Evolutionary conservation across 305 asterid species (phyloP), one percentile per base, ranked within the genome.

Genomic region (Fraxinus nigra): DNA sequence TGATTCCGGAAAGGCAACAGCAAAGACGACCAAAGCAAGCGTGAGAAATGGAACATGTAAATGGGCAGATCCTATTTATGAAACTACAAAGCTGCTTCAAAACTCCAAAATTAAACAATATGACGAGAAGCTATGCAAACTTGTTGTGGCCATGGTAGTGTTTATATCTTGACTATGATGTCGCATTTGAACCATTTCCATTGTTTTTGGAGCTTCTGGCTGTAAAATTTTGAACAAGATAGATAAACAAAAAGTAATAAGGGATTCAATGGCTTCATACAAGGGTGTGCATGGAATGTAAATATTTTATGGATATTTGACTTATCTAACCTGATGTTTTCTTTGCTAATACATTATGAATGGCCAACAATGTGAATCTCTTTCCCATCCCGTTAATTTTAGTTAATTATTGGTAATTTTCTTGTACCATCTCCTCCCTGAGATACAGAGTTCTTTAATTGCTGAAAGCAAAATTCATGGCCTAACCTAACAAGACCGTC

Each of bases 51-150:
- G 99, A 80, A 88, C 97, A 72, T 97, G 99, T 86, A 97, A 94
- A 91, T 97, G 99, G 98, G 95, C 94, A 1, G 99, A 94, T 87
- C 98, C 99, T 85, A 97, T 97, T 81, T 97, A 97, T 82, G 99
- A 94, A 90, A 97, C 98, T 61, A 92, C 99, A 13, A 88, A 97
- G 91, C 98, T 97, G 82, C 97, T 94, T 78, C 97, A 94, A 89
- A 97, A 97, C 87, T 86, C 95, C 75, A 92, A 90, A 86, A 93
- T 79, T 96, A 97, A 91, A 87, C 94, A 86, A 79, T 95, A 86
- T 74, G 99, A 95, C 85, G 99, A 92, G 87, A 97, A 95, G 92
- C 96, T 92, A 85, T 97, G 92, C 95, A 93, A 92, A 88, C 89
- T 95, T 85, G 90, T 97, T 79, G 97, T 97, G 85, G 89, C 97